Percentiles rank a stretch among this genome's conserved stretches.
phyloP scores from a whole-genome alignment of 176 grass and related monocot species.

The Chrysopogon serrulatus region DNA sequence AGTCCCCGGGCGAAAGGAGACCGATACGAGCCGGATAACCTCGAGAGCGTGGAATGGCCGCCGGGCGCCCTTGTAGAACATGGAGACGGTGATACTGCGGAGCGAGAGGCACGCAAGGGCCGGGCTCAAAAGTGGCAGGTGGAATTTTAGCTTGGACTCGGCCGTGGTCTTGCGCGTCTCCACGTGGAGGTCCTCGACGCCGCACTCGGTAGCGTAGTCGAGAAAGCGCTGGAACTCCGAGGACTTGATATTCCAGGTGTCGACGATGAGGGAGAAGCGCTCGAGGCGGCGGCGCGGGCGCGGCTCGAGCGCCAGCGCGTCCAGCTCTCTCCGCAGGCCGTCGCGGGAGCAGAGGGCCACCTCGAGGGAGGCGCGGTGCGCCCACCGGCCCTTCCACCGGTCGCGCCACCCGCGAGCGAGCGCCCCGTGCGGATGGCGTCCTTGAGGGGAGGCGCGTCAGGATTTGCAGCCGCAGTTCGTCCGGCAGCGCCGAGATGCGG shows the following conservation, averaged over 20 bases:
- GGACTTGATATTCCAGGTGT: background rate
- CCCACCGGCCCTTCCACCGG: constrained; percentile 47
- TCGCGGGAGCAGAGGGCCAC: constrained; percentile 12
- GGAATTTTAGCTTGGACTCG: background rate
- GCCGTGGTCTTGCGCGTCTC: background rate
- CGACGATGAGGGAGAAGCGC: constrained; percentile 12
- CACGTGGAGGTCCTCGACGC: constrained; percentile 42
- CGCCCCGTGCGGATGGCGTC: constrained; percentile 39
- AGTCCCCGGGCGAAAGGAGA: background rate
- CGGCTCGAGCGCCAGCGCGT: background rate
- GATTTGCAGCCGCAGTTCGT: too few relatives aligned
- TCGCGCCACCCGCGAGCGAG: constrained; percentile 37
- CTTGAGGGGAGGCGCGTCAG: constrained; percentile 49
- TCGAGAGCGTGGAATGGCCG: constrained; percentile 16
- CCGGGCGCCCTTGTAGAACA: background rate
- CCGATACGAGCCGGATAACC: constrained; percentile 20
- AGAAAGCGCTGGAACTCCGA: constrained; percentile 24
- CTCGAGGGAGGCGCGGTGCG: constrained; percentile 5
- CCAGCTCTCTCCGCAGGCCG: background rate
- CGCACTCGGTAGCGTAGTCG: constrained; percentile 4
- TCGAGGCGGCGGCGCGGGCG: constrained; percentile 38
- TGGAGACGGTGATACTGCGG: background rate
- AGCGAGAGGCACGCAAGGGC: constrained; percentile 41
- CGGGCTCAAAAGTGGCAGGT: constrained; percentile 17
- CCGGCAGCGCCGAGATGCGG: too few relatives aligned